Percentiles rank a stretch among this genome's conserved stretches.
Evolutionary conservation across 352 stramenopile genomes (phyloP).

Genomic region (Phytophthora idaei): DNA sequence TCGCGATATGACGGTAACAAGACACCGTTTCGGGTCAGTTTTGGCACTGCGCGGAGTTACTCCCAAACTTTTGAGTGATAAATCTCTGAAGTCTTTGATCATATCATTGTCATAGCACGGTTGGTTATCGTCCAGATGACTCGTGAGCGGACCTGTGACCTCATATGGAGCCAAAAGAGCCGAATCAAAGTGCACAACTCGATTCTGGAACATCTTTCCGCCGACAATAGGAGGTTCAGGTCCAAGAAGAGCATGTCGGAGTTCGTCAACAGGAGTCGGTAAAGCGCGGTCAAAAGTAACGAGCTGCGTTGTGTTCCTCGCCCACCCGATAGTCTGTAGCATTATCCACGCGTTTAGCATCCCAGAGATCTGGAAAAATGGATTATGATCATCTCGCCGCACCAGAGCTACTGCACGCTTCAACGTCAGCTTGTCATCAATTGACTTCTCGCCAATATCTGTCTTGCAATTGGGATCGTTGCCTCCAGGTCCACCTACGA

Average conservation of each 20-base stretch:
- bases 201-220: slow-evolving; percentile 32
- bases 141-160: slow-evolving; percentile 46
- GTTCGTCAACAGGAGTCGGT: slow-evolving; percentile 40
- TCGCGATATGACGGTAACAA: slow-evolving; percentile 60
- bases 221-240: slow-evolving; percentile 20
- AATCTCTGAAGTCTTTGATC: slow-evolving; percentile 25
- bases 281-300: slow-evolving; percentile 47
- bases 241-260: slow-evolving; percentile 41
- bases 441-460: neutral
- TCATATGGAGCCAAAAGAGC: slow-evolving; percentile 47
- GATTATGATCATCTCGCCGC: slow-evolving; percentile 54
- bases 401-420: slow-evolving; percentile 31
- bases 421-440: slow-evolving; percentile 14
- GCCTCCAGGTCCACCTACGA: slow-evolving; percentile 18
- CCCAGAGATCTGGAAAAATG: slow-evolving; percentile 51
- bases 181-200: slow-evolving; percentile 39
- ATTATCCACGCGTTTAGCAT: slow-evolving; percentile 47
- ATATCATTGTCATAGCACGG: slow-evolving; percentile 37
- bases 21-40: slow-evolving; percentile 12
- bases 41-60: slow-evolving; percentile 19
- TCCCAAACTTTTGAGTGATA: slow-evolving; percentile 31
- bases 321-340: slow-evolving; percentile 36
- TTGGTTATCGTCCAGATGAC: slow-evolving; percentile 54
- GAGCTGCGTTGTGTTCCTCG: slow-evolving; percentile 34
- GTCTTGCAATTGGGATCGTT: slow-evolving; percentile 13